Conservation (phyloP, 306 rosid genomes). For the Prunus salicina region DNA sequence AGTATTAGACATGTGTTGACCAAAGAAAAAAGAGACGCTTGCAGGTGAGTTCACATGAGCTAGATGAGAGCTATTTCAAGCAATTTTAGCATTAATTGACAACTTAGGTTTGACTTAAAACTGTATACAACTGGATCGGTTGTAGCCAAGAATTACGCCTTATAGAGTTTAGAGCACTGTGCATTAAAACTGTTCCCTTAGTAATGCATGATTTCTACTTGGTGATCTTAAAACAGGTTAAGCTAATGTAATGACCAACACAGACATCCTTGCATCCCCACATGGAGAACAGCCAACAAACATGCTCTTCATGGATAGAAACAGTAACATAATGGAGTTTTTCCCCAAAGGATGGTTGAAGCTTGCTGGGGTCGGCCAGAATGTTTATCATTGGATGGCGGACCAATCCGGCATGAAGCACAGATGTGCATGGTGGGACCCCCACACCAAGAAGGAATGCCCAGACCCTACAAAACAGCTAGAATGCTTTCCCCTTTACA, state of each 20-base stretch:
- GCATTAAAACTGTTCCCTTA: not conserved
- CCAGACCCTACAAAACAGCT: conserved; percentile 3
- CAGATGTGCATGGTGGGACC: conserved; percentile 25
- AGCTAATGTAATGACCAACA: conserved; percentile 24
- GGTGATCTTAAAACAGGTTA: conserved; percentile 23
- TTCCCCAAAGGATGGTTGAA: conserved; percentile 38
- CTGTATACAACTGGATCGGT: too few species aligned
- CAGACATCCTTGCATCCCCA: conserved; percentile 36
- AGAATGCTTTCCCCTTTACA: conserved; percentile 26
- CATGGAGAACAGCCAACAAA: conserved; percentile 37
- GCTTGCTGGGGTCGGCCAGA: conserved; percentile 35
- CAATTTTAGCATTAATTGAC: not conserved
- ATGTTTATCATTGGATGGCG: conserved; percentile 35
- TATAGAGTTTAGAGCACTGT: not conserved
- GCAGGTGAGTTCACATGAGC: not conserved
- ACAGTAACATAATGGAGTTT: conserved; percentile 35
- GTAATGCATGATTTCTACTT: not conserved
- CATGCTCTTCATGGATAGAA: conserved; percentile 33
- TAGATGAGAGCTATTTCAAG: not conserved
- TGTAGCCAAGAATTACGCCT: too few species aligned
- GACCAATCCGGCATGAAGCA: conserved; percentile 32
- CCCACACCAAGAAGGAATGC: conserved; percentile 12
- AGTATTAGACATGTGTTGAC: not conserved
- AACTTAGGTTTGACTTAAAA: not conserved
- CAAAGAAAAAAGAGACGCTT: not conserved